Evolutionary conservation across 2,329 filamentous ascomycete genomes (phyloP).

Genomic region (Elsinoe fawcettii): DNA sequence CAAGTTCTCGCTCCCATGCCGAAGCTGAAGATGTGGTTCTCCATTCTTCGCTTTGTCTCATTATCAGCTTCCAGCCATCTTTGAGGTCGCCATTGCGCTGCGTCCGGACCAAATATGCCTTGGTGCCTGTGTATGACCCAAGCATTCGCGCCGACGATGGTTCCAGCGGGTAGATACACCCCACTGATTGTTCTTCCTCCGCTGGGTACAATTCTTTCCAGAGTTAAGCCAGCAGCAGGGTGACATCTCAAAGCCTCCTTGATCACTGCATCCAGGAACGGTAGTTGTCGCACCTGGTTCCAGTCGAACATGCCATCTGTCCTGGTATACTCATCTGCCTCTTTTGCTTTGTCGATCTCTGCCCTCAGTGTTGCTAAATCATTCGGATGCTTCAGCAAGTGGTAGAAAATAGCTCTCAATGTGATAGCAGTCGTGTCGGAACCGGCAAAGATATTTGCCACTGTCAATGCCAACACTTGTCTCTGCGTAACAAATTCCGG

Average conservation of each 20-base stretch:
- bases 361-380: background rate
- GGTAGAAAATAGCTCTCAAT: constrained; percentile 26
- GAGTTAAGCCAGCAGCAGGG: constrained; percentile 2
- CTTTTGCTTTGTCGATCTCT: background rate
- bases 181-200: no score
- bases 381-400: constrained; percentile 22
- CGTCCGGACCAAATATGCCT: no score
- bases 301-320: background rate
- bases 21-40: constrained; percentile 27
- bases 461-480: constrained; percentile 20
- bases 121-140: no score
- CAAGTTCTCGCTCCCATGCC: constrained; percentile 44
- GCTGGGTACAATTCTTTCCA: no score
- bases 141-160: no score
- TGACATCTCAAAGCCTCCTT: constrained; percentile 1
- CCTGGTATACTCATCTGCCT: background rate
- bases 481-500: constrained; percentile 23
- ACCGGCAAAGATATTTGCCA: constrained; percentile 23
- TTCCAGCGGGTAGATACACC: no score
- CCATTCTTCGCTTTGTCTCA: constrained; percentile 23
- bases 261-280: constrained; percentile 4
- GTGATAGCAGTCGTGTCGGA: constrained; percentile 28
- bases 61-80: constrained; percentile 31
- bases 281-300: background rate
- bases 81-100: constrained; percentile 23